phyloP scores from a whole-genome alignment of 2,329 filamentous ascomycete species.

The Cladosporium sp. region DNA sequence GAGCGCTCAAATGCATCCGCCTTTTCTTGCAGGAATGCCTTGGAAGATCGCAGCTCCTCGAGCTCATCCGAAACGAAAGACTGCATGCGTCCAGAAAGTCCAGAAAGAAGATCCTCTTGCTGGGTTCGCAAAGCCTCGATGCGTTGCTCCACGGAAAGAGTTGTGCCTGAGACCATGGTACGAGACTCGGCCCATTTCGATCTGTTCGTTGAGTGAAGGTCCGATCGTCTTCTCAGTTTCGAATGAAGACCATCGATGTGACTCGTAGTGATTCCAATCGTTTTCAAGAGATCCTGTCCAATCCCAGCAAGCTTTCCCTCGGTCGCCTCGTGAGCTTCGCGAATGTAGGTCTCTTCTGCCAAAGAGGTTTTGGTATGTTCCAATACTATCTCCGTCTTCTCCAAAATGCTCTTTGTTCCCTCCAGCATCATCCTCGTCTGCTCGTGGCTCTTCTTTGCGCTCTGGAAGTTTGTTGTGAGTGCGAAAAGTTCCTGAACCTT shows the following conservation, averaged over 20 bases:
- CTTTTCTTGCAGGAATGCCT: conserved; percentile 70
- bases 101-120: conserved; percentile 70
- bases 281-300: conserved; percentile 74
- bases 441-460: conserved; percentile 87
- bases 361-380: conserved; percentile 74
- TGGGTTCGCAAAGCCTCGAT: conserved; percentile 71
- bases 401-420: conserved; percentile 76
- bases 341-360: conserved; percentile 74
- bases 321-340: conserved; percentile 82
- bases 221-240: conserved; percentile 82
- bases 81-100: conserved; percentile 71
- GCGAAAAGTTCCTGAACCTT: conserved; percentile 91
- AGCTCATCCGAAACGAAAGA: conserved; percentile 76
- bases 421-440: conserved; percentile 70
- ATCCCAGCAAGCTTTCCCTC: conserved; percentile 75
- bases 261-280: conserved; percentile 72
- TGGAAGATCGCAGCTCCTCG: conserved; percentile 68
- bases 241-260: conserved; percentile 82
- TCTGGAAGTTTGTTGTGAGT: conserved; percentile 83
- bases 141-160: conserved; percentile 72
- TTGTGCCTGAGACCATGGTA: conserved; percentile 73
- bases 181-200: conserved; percentile 77
- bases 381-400: conserved; percentile 85
- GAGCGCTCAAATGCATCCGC: conserved; percentile 67
- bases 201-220: conserved; percentile 78